A percentile compares a stretch with the other conserved stretches of the same genome.
phyloP scores from a whole-genome alignment of 495 filamentous ascomycete genomes.

The Aspergillus homomorphus region DNA sequence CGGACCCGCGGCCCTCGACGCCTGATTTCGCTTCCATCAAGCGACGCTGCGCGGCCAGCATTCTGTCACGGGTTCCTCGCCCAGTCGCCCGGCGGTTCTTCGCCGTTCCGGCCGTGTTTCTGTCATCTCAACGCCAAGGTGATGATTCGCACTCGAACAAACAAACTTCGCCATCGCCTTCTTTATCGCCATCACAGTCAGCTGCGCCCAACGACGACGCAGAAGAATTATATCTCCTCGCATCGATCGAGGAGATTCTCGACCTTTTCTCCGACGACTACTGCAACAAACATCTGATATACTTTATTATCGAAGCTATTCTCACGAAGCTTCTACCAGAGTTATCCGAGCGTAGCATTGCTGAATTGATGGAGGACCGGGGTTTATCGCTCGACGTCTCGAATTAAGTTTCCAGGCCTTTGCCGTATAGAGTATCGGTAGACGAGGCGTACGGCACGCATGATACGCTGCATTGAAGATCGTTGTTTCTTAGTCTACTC shows the following conservation, averaged over 20 bases:
- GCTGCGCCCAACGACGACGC: neutral
- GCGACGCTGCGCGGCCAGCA: slow-evolving; percentile 51
- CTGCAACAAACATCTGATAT: slow-evolving; percentile 86
- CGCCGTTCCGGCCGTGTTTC: slow-evolving; percentile 21
- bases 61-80: slow-evolving; percentile 48
- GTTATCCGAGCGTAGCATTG: slow-evolving; percentile 67
- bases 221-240: slow-evolving; percentile 40
- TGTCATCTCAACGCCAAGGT: slow-evolving; percentile 4
- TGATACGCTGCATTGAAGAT: neutral
- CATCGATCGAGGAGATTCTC: slow-evolving; percentile 53
- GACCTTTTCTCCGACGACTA: slow-evolving; percentile 77
- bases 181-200: slow-evolving; percentile 3
- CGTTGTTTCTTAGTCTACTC: neutral
- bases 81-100: slow-evolving; percentile 40
- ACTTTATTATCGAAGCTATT: slow-evolving; percentile 71
- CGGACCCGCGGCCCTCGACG: slow-evolving; percentile 22
- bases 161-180: slow-evolving; percentile 1
- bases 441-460: neutral
- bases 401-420: neutral
- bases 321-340: slow-evolving; percentile 81
- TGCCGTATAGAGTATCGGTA: neutral
- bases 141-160: neutral
- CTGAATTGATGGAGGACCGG: slow-evolving; percentile 70
- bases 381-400: slow-evolving; percentile 36
- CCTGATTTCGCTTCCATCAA: slow-evolving; percentile 51